Conservation (phyloP, 257 asterid genomes). For the Przewalskia tangutica region DNA sequence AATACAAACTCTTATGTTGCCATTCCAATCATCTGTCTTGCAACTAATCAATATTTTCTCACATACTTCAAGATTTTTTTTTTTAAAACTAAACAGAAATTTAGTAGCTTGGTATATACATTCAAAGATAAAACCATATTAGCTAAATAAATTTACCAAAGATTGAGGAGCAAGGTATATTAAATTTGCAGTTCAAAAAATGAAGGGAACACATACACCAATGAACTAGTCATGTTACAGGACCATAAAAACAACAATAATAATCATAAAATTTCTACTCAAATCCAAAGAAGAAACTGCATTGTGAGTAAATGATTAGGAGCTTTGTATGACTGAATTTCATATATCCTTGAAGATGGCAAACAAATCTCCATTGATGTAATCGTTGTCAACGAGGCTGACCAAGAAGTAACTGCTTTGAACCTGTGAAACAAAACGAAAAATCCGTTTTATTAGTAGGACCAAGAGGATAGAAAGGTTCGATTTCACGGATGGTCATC, state of each 20-base stretch:
- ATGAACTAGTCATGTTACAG: background rate
- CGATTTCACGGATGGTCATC: background rate
- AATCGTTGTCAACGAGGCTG: conserved; percentile 83
- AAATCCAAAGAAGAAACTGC: background rate
- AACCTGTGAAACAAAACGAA: conserved; percentile 40
- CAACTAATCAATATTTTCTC: no score
- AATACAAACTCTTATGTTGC: no score
- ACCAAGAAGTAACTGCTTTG: conserved; percentile 32
- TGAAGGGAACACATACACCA: background rate
- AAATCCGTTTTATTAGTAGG: background rate
- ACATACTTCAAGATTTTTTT: no score
- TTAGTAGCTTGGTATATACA: no score
- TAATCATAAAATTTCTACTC: background rate
- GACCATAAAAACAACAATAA: background rate
- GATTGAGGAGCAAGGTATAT: background rate
- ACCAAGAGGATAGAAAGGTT: background rate
- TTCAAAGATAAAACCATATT: background rate
- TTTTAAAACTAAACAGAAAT: no score
- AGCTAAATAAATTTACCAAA: background rate
- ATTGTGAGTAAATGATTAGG: background rate
- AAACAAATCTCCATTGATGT: conserved; percentile 63
- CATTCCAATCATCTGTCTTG: no score
- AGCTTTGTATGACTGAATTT: background rate
- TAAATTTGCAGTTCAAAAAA: background rate
- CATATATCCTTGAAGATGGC: conserved; percentile 61